A percentile compares a stretch with the other conserved stretches of the same genome.
phyloP scores from a whole-genome alignment of 1,284 basidiomycete genomes.

The Amylostereum areolatum region DNA sequence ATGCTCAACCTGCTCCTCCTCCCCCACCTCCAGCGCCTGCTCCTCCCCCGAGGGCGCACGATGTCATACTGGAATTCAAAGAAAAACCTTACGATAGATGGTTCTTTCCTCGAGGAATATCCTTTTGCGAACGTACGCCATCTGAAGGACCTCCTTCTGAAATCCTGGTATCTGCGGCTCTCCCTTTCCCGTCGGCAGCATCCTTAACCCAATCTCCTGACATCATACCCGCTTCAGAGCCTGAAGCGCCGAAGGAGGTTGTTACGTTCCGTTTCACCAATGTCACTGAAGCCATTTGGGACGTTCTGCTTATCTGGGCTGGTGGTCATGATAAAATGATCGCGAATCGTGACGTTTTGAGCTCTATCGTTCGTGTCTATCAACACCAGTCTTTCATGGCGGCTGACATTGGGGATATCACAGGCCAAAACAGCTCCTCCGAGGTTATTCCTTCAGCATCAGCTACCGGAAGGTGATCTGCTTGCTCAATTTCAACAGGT shows the following conservation, averaged over 20 bases:
- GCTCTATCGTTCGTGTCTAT: conserved; percentile 30
- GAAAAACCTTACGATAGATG: conserved; percentile 56
- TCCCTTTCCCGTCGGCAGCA: conserved; percentile 24
- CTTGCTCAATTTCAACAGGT: conserved; percentile 55
- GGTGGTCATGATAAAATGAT: conserved; percentile 42
- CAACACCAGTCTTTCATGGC: not conserved
- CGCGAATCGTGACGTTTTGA: conserved; percentile 35
- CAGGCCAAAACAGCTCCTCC: conserved; percentile 29
- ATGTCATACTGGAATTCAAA: conserved; percentile 63
- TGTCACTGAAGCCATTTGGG: conserved; percentile 41
- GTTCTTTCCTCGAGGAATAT: conserved; percentile 56
- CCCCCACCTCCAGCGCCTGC: conserved; percentile 8
- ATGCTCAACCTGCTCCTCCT: conserved; percentile 16
- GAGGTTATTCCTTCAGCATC: conserved; percentile 51
- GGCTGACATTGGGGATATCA: conserved; percentile 2
- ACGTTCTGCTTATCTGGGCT: conserved; percentile 50
- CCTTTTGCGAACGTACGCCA: conserved; percentile 35
- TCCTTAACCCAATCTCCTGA: conserved; percentile 7
- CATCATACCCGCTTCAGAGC: conserved; percentile 3
- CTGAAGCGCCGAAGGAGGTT: conserved; percentile 25
- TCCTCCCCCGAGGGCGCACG: conserved; percentile 40
- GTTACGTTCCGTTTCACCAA: conserved; percentile 42
- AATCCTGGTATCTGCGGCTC: conserved; percentile 31
- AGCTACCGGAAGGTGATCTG: conserved; percentile 46
- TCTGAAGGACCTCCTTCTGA: conserved; percentile 17